Conservation (phyloP, 768 basidiomycete genomes). For the Hygrophoropsis aurantiaca region DNA sequence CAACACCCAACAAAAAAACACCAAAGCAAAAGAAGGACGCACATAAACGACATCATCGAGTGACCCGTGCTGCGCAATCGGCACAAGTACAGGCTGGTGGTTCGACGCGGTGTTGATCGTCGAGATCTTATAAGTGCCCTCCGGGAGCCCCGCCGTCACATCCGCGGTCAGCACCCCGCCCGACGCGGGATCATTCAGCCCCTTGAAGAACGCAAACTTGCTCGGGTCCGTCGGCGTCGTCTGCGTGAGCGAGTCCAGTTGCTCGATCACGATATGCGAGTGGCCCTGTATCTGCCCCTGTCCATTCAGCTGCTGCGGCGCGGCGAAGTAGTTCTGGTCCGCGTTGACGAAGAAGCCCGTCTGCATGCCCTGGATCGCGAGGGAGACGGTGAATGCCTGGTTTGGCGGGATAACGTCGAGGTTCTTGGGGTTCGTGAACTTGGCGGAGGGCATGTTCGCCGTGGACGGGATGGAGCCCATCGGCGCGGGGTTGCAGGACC, state of each 20-base stretch:
- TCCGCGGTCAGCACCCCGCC: conserved; percentile 49
- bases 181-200: conserved; percentile 43
- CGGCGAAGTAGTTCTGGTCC: conserved; percentile 51
- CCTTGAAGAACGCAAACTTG: conserved; percentile 56
- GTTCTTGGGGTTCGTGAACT: conserved; percentile 44
- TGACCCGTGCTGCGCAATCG: conserved; percentile 60
- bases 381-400: conserved; percentile 48
- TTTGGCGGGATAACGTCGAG: conserved; percentile 44
- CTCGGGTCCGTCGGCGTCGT: conserved; percentile 49
- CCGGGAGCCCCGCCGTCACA: conserved; percentile 56
- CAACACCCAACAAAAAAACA: conserved; percentile 4
- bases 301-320: conserved; percentile 53
- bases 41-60: conserved; percentile 64
- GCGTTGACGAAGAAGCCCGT: conserved; percentile 61
- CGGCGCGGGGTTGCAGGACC: conserved; percentile 59
- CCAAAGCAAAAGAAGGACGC: conserved; percentile 21
- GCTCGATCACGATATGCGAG: conserved; percentile 59
- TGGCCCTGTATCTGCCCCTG: conserved; percentile 55
- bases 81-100: conserved; percentile 57
- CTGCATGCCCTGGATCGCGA: conserved; percentile 45
- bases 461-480: conserved; percentile 54
- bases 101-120: conserved; percentile 58
- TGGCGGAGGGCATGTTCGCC: conserved; percentile 47
- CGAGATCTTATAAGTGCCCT: conserved; percentile 57
- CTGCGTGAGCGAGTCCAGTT: conserved; percentile 38